Conservation (phyloP, 768 basidiomycete genomes). For the Collybia nuda region DNA sequence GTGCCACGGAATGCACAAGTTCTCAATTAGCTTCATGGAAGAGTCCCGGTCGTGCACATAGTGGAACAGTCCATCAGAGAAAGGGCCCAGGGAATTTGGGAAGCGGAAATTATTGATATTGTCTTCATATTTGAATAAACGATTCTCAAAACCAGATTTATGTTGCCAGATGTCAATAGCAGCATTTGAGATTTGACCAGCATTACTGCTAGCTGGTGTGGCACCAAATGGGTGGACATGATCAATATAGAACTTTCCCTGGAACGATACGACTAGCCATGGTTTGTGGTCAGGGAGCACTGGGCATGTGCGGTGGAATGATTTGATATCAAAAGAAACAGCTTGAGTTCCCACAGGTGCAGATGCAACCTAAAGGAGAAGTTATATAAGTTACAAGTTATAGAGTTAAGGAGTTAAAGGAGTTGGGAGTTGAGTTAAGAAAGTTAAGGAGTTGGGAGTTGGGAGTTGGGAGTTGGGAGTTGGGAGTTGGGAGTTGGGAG, state of each 20-base stretch:
- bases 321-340: constrained; percentile 18
- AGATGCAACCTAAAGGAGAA: constrained; percentile 12
- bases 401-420: neutral
- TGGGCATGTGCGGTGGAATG: constrained; percentile 22
- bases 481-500: neutral
- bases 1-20: constrained; percentile 27
- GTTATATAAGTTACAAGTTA: too few relatives aligned
- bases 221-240: constrained; percentile 22
- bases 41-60: constrained; percentile 17
- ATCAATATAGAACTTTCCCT: constrained; percentile 14
- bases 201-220: constrained; percentile 13
- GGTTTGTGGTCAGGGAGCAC: too few relatives aligned
- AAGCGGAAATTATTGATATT: constrained; percentile 18
- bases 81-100: constrained; percentile 9
- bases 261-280: constrained; percentile 12
- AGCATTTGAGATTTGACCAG: constrained; percentile 18
- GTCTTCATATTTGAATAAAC: constrained; percentile 7
- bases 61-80: constrained; percentile 4
- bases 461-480: neutral
- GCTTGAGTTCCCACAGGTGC: constrained; percentile 21
- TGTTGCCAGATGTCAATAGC: constrained; percentile 2
- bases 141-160: neutral
- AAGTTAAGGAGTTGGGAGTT: neutral
- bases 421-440: neutral
- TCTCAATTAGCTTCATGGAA: constrained; percentile 9